A percentile compares a stretch with the other conserved stretches of the same genome.
These are phyloP conservation scores for Fusarium paranaense DNA, from an alignment of 2,329 filamentous ascomycete genomes.

Conservation along the genomic window DNA sequence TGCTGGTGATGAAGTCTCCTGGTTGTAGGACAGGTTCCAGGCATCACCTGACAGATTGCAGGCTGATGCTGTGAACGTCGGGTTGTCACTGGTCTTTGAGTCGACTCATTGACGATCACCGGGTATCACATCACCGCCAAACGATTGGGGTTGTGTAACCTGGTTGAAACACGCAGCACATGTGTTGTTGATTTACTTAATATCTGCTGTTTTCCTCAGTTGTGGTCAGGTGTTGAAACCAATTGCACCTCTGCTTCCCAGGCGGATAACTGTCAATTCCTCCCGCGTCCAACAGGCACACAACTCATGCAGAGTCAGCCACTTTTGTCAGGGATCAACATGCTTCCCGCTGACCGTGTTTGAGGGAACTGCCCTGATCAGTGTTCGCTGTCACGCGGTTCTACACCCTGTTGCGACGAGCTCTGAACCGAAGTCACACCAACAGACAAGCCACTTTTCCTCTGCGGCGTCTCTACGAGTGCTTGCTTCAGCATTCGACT, in stretches of 20 bases:
- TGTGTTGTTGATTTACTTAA: background rate
- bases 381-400: background rate
- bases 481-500: background rate
- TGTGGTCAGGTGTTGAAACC: background rate
- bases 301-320: background rate
- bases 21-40: background rate
- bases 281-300: background rate
- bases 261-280: background rate
- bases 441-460: background rate
- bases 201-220: background rate
- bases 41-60: background rate
- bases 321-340: background rate
- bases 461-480: background rate
- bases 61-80: background rate
- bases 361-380: background rate
- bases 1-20: background rate
- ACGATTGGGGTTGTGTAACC: background rate
- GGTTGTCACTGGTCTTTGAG: background rate
- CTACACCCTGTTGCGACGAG: background rate
- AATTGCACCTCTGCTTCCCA: background rate
- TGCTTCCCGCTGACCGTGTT: background rate
- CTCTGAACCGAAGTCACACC: background rate
- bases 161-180: background rate
- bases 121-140: background rate
- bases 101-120: background rate